These are phyloP conservation scores for Leccinellum albellum DNA, from an alignment of 768 basidiomycete genomes.

Conservation along the genomic window DNA sequence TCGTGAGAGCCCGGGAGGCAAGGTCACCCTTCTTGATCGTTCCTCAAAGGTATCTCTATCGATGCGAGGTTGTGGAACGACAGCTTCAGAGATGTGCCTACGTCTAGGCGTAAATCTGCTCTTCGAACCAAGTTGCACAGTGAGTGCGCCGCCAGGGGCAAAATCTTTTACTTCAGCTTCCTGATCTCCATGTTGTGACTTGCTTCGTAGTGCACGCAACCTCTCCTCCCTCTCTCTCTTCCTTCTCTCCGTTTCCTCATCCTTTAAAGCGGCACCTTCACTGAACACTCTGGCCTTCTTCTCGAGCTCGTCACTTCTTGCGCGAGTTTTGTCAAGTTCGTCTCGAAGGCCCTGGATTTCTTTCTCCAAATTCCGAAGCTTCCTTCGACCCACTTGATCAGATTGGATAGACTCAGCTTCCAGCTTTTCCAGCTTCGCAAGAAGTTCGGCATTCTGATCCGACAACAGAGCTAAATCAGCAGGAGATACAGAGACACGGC, in stretches of 20 bases:
- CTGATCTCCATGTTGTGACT: constrained; percentile 28
- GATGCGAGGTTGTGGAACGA: constrained; percentile 7
- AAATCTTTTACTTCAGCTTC: constrained; percentile 48
- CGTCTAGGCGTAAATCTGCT: constrained; percentile 21
- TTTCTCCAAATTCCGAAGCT: constrained; percentile 69
- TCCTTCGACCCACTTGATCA: constrained; percentile 65
- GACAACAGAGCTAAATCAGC: constrained; percentile 67
- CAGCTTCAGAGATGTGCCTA: constrained; percentile 29
- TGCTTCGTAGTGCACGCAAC: constrained; percentile 49
- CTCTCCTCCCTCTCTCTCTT: constrained; percentile 45
- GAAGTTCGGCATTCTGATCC: constrained; percentile 81
- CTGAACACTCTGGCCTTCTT: constrained; percentile 50
- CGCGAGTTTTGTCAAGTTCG: constrained; percentile 74
- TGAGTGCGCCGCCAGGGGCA: constrained; percentile 52
- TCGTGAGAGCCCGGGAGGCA: constrained; percentile 21
- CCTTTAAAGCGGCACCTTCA: constrained; percentile 19
- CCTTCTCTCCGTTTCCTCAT: constrained; percentile 30
- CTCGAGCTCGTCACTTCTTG: constrained; percentile 67
- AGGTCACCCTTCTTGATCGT: constrained; percentile 16
- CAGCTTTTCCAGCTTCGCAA: constrained; percentile 69
- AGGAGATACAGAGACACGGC: constrained; percentile 60
- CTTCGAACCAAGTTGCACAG: constrained; percentile 18
- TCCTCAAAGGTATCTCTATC: constrained; percentile 11
- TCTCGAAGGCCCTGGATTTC: constrained; percentile 73
- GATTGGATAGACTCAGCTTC: constrained; percentile 65